A percentile compares a stretch with the other conserved stretches of the same genome.
Conservation (phyloP, 805 yeast genomes). For the Suhomyces sp. region DNA sequence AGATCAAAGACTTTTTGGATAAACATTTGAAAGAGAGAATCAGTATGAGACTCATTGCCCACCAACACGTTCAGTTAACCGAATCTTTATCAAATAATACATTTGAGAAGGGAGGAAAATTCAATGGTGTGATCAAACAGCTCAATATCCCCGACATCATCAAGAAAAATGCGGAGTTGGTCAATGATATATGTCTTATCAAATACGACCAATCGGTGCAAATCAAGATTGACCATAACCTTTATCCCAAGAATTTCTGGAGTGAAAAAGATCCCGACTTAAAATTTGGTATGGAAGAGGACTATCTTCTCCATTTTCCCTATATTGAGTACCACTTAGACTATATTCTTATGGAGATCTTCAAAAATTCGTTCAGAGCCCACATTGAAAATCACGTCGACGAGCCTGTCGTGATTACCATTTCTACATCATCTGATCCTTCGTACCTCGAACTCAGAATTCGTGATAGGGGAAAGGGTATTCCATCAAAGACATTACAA, state of each 20-base stretch:
- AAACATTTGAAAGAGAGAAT: conserved; percentile 80
- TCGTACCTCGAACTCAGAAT: conserved; percentile 67
- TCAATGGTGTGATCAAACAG: conserved; percentile 57
- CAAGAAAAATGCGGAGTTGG: conserved; percentile 65
- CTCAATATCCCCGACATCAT: conserved; percentile 64
- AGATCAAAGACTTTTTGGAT: conserved; percentile 65
- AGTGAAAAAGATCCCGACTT: conserved; percentile 22
- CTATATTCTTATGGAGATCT: conserved; percentile 79
- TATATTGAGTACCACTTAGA: conserved; percentile 87
- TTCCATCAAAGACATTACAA: conserved; percentile 60
- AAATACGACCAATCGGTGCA: conserved; percentile 78
- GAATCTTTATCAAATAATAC: conserved; percentile 33
- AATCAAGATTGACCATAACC: conserved; percentile 50
- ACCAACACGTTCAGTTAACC: conserved; percentile 74
- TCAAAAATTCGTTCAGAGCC: conserved; percentile 87
- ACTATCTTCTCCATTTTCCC: conserved; percentile 56
- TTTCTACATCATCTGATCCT: conserved; percentile 33
- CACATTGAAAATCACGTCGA: conserved; percentile 65
- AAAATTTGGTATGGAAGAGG: conserved; percentile 37
- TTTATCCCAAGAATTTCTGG: conserved; percentile 29
- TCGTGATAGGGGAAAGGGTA: conserved; percentile 89
- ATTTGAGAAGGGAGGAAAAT: conserved; percentile 58
- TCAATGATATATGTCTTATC: conserved; percentile 77
- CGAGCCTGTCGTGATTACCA: conserved; percentile 40
- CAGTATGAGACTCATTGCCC: conserved; percentile 80